Base-by-base conservation (phyloP, 306 rosid species). In the Casuarina glauca region DNA sequence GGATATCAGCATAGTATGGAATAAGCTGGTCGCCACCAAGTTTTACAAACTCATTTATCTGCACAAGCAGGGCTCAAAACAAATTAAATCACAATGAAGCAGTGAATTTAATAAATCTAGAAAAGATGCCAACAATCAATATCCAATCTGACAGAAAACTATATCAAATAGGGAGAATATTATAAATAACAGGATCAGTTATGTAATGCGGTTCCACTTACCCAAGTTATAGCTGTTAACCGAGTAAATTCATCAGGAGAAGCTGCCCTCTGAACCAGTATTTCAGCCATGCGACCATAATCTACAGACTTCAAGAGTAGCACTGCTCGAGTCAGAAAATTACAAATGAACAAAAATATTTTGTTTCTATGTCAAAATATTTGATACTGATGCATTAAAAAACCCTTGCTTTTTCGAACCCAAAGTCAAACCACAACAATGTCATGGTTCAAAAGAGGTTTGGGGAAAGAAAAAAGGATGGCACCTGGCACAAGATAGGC, bases 261-360 rank as follows among this genome's bases (percentile, higher is more conserved):
- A 84, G 88, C 87, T 62, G 98, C 98, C 84, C 98, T 96, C 83
- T 91, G 90, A 70, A 96, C 97, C 90, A 96, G 87, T 79, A 96
- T 96, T 84, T 96, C 93, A 80, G 98, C 98, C 99, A 96, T 96
- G 78, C 99, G 96, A 77, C 99, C 98, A 90, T 91, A 96, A 96
- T 96, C 99, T 96, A 96, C 99, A 96, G 99, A 91, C 99, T 96
- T 96, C 97, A 96, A 96, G 89, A 96, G 97, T 88, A 96, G 95
- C 93, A 93, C 98, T 93, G 94, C 88, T 87, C 82, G 97, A 91
- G 98, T 96, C 97, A 96, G 98, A 87, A 87, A 92, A 89, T 88
- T 87, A 84, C 82, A 88, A 83, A 89, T 89, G 97, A 90, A 92
- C 94, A 89, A 82, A 82, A 78, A 85, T 66, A 78, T 58, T 64